A percentile compares a stretch with the other conserved stretches of the same genome.
These are phyloP conservation scores for Silene coronaria DNA, from an alignment of 179 eudicot genomes.

Conservation along the genomic window DNA sequence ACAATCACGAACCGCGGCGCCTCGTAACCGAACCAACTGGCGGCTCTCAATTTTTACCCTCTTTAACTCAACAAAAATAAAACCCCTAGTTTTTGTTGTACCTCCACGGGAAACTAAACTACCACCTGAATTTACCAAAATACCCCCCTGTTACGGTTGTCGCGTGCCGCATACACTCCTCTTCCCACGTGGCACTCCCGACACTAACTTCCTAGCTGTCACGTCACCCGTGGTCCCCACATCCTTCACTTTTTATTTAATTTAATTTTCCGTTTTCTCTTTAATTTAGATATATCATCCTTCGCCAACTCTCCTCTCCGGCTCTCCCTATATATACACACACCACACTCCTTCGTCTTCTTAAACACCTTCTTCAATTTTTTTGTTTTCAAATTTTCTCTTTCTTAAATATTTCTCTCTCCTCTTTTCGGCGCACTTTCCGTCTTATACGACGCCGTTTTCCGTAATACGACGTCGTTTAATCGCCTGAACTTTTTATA, in stretches of 20 bases:
- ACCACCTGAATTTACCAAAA: background rate
- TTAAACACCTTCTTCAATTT: background rate
- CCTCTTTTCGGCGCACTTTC: background rate
- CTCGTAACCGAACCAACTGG: conserved; percentile 40
- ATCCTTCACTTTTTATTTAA: background rate
- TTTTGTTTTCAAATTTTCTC: conserved; percentile 10
- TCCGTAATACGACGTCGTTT: too few relatives aligned
- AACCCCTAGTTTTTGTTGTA: conserved; percentile 15
- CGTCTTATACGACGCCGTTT: background rate
- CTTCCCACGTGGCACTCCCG: conserved; percentile 38
- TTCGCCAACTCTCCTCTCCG: too few relatives aligned
- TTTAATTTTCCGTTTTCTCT: background rate
- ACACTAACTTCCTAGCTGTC: conserved; percentile 27
- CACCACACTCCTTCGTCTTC: background rate
- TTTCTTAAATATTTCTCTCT: conserved; percentile 12
- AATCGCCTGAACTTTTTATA: too few relatives aligned
- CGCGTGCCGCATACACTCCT: conserved; percentile 50
- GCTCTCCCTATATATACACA: conserved; percentile 4
- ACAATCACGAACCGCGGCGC: conserved; percentile 27
- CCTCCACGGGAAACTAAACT: background rate
- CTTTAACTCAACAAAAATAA: background rate
- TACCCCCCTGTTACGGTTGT: conserved; percentile 37
- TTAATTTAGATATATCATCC: background rate
- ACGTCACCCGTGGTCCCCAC: conserved; percentile 23
- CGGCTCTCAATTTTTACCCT: conserved; percentile 19